Percentiles rank a stretch among this genome's conserved stretches.
Conservation (phyloP, 306 rosid genomes). For the Coriaria nepalensis region DNA sequence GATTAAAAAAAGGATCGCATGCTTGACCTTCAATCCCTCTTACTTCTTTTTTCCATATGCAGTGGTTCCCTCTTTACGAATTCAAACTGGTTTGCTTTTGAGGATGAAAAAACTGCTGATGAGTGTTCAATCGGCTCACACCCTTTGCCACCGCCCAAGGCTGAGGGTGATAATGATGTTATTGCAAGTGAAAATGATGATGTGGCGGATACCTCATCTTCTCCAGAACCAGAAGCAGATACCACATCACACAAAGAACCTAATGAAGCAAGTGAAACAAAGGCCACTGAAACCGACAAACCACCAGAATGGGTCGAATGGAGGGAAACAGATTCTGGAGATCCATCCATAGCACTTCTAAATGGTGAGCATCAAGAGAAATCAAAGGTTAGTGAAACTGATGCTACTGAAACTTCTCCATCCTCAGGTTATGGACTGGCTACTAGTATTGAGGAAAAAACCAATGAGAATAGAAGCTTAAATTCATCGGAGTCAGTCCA, state of each 20-base stretch:
- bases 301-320: conserved; percentile 98
- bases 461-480: conserved; percentile 11
- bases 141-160: conserved; percentile 62
- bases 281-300: conserved; percentile 48
- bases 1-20: no score
- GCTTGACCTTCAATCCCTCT: no score
- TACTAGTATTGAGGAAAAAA: not conserved
- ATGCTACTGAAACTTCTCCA: conserved; percentile 33
- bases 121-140: conserved; percentile 58
- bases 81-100: conserved; percentile 98
- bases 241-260: no score
- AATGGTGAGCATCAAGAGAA: conserved; percentile 48
- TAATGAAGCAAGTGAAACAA: conserved; percentile 13
- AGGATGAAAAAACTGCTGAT: conserved; percentile 52
- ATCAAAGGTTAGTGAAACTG: conserved; percentile 22
- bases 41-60: conserved; percentile 18
- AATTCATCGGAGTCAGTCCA: conserved; percentile 19
- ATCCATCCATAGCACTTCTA: conserved; percentile 44
- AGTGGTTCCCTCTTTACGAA: conserved; percentile 93
- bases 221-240: conserved; percentile 35
- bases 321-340: conserved; percentile 79
- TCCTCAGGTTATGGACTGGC: conserved; percentile 23
- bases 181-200: conserved; percentile 67
- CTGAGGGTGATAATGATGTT: conserved; percentile 45
- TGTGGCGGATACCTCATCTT: conserved; percentile 32